Percentiles rank a stretch among this genome's conserved stretches.
These are phyloP conservation scores for Yamadazyma diospyri DNA, from an alignment of 1,139 yeast genomes.

Conservation along the genomic window DNA sequence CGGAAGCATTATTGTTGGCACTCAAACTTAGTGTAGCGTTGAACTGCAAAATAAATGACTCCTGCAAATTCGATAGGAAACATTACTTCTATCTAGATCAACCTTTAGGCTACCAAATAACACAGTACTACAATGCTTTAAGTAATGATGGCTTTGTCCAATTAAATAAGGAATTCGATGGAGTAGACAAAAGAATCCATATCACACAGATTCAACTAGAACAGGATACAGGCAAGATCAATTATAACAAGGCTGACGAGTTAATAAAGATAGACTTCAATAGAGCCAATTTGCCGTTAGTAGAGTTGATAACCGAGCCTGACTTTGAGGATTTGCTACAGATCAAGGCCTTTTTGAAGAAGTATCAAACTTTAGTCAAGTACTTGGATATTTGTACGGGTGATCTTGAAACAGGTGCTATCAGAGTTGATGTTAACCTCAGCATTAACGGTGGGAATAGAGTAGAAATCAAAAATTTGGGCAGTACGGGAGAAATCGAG, in stretches of 20 bases:
- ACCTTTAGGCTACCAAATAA: slow-evolving; percentile 93
- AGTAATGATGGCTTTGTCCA: slow-evolving; percentile 63
- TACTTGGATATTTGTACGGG: slow-evolving; percentile 78
- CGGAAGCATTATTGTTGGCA: slow-evolving; percentile 70
- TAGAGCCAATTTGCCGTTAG: slow-evolving; percentile 79
- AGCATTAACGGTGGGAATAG: slow-evolving; percentile 70
- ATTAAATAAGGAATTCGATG: slow-evolving; percentile 52
- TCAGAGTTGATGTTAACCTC: slow-evolving; percentile 91
- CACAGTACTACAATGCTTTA: slow-evolving; percentile 82
- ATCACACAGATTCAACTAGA: slow-evolving; percentile 83
- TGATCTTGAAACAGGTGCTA: slow-evolving; percentile 89
- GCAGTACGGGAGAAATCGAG: slow-evolving; percentile 77
- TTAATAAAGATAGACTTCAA: slow-evolving; percentile 67
- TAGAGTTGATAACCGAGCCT: slow-evolving; percentile 90
- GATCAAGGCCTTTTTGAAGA: slow-evolving; percentile 75
- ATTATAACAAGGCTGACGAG: slow-evolving; percentile 46
- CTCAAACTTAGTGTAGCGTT: slow-evolving; percentile 72
- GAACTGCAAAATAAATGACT: slow-evolving; percentile 52
- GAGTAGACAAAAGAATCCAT: slow-evolving; percentile 41
- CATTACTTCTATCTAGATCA: slow-evolving; percentile 97
- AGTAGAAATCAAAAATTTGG: slow-evolving; percentile 85
- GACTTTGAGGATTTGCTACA: slow-evolving; percentile 69
- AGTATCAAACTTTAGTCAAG: slow-evolving; percentile 69
- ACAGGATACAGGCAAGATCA: slow-evolving; percentile 90
- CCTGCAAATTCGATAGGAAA: slow-evolving; percentile 81